These are phyloP conservation scores for Ettlia oleoabundans DNA, from an alignment of 139 green algal genomes.

Conservation along the genomic window DNA sequence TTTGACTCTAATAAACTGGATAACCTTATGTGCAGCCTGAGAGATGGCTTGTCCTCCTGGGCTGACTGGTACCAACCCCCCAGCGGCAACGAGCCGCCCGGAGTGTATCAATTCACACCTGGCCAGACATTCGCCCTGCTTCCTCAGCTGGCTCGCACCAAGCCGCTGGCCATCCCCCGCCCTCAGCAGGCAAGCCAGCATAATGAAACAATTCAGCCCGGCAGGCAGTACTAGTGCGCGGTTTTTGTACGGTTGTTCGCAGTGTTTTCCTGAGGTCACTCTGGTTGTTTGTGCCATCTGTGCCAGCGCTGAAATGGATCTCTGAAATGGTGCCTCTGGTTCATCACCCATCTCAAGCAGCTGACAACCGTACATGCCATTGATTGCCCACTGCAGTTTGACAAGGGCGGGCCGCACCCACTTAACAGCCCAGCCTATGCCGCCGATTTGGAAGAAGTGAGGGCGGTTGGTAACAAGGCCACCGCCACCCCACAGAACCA, in stretches of 20 bases:
- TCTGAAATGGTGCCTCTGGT: too few species aligned
- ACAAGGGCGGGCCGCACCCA: neutral
- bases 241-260: too few species aligned
- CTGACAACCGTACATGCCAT: too few species aligned
- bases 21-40: neutral
- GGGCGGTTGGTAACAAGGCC: neutral
- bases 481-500: neutral
- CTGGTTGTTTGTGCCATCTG: too few species aligned
- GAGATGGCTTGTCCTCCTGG: neutral
- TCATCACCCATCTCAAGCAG: too few species aligned
- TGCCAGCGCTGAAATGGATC: too few species aligned
- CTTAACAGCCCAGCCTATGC: neutral
- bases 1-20: too few species aligned
- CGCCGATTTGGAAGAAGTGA: neutral
- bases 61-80: neutral
- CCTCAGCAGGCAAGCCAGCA: neutral
- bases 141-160: neutral
- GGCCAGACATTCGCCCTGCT: neutral
- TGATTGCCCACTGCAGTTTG: neutral
- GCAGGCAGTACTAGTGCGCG: too few species aligned
- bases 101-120: neutral
- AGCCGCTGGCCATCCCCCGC: neutral
- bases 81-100: neutral
- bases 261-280: too few species aligned
- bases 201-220: too few species aligned